Conservation (phyloP, 805 yeast genomes). For the Candida multigemmis region DNA sequence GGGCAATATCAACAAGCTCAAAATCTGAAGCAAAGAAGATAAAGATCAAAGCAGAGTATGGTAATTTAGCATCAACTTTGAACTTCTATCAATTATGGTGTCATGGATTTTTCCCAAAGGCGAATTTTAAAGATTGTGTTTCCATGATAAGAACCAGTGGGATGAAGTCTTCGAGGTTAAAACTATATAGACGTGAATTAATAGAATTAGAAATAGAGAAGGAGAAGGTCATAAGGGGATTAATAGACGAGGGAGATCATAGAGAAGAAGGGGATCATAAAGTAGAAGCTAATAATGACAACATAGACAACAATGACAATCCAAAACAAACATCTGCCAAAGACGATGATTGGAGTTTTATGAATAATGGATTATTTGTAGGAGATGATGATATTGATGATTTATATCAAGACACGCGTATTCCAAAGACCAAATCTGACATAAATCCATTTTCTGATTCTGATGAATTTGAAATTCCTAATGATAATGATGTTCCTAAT, state of each 20-base stretch:
- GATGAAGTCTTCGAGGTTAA: constrained; percentile 26
- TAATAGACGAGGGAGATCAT: constrained; percentile 21
- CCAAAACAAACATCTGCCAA: constrained; percentile 5
- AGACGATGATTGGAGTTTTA: constrained; percentile 23
- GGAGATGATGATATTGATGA: constrained; percentile 20
- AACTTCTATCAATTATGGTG: constrained; percentile 40
- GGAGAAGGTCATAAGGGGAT: constrained; percentile 16
- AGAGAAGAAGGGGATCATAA: background rate
- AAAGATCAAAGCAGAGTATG: constrained; percentile 22
- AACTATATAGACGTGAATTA: constrained; percentile 18
- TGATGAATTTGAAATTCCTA: background rate
- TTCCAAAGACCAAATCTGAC: background rate
- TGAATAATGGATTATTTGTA: constrained; percentile 21
- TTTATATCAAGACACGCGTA: constrained; percentile 3
- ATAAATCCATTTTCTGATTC: background rate
- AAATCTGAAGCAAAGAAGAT: constrained; percentile 7
- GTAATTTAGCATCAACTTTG: constrained; percentile 23
- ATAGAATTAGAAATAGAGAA: constrained; percentile 18
- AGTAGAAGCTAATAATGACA: constrained; percentile 1
- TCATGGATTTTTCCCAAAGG: constrained; percentile 63
- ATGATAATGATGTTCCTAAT: constrained; percentile 2
- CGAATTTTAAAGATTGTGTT: constrained; percentile 65
- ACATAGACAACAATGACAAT: constrained; percentile 1
- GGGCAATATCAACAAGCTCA: constrained; percentile 6
- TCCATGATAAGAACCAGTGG: constrained; percentile 44